Conservation (phyloP, 148 eudicot species). For the Vaccinium myrtillus region DNA sequence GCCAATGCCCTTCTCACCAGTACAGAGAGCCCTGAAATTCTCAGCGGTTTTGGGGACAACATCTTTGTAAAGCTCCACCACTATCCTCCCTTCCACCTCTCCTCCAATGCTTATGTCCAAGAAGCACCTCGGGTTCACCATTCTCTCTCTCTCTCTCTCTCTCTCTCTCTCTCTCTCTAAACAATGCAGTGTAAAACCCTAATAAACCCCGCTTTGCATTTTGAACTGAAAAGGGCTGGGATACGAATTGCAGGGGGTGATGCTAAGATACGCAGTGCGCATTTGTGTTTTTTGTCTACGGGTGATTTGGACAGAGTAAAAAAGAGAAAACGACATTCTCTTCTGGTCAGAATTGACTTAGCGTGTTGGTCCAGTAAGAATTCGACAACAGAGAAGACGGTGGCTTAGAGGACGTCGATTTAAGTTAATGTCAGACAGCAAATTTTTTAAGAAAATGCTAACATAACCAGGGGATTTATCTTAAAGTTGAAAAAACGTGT, state of each 20-base stretch:
- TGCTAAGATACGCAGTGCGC: background rate
- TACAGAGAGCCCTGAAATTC: slow-evolving; percentile 82
- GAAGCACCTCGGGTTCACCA: slow-evolving; percentile 52
- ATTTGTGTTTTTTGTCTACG: background rate
- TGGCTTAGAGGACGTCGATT: too few species aligned
- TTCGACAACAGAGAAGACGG: too few species aligned
- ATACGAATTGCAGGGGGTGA: background rate
- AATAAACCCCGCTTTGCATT: slow-evolving; percentile 17
- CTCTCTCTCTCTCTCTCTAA: slow-evolving; percentile 7
- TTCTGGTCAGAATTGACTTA: too few species aligned
- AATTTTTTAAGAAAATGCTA: too few species aligned
- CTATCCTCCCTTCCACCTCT: slow-evolving; percentile 67
- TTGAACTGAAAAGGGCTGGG: slow-evolving; percentile 3
- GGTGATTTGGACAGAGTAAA: background rate
- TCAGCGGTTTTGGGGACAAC: slow-evolving; percentile 80
- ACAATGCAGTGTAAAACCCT: slow-evolving; percentile 1
- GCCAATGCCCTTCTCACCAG: slow-evolving; percentile 13
- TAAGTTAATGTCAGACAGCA: too few species aligned
- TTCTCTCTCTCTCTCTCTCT: slow-evolving; percentile 17
- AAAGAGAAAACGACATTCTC: background rate
- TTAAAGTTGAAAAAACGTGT: too few species aligned
- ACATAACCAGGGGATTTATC: too few species aligned
- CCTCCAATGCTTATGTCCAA: slow-evolving; percentile 79
- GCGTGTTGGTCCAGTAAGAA: too few species aligned
- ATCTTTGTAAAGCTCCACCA: slow-evolving; percentile 59